Percentiles rank a stretch among this genome's conserved stretches.
Evolutionary conservation across 2,329 filamentous ascomycete genomes (phyloP).

Genomic region (Colletotrichum godetiae): DNA sequence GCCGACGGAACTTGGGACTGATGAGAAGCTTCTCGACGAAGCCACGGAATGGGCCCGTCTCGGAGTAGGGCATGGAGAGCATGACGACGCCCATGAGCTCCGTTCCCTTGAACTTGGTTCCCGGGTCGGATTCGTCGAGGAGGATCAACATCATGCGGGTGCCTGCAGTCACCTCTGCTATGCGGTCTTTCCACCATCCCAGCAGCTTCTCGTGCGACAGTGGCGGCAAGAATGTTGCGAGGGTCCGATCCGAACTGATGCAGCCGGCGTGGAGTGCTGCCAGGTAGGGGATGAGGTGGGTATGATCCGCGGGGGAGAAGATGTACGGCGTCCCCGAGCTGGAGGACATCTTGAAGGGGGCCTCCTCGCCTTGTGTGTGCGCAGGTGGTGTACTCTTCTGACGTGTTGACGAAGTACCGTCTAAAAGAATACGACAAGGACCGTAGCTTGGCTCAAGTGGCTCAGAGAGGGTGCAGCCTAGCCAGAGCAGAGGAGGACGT

Average conservation of each 20-base stretch:
- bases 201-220: constrained; percentile 66
- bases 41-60: constrained; percentile 68
- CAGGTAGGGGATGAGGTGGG: constrained; percentile 65
- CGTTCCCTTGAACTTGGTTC: constrained; percentile 50
- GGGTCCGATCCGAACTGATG: constrained; percentile 67
- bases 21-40: constrained; percentile 69
- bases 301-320: constrained; percentile 58
- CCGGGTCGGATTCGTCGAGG: constrained; percentile 49
- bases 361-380: neutral
- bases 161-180: constrained; percentile 58
- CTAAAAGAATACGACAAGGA: neutral
- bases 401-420: neutral
- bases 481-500: neutral
- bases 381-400: neutral
- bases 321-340: constrained; percentile 41
- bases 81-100: constrained; percentile 68
- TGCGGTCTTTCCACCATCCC: constrained; percentile 66
- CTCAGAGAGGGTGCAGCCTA: neutral
- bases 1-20: constrained; percentile 59
- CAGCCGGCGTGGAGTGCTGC: constrained; percentile 69
- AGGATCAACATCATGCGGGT: constrained; percentile 65
- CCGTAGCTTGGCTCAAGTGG: neutral
- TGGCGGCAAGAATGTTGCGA: constrained; percentile 70
- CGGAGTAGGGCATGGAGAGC: constrained; percentile 60
- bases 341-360: constrained; percentile 21